Evolutionary conservation across 768 basidiomycete species (phyloP).

Genomic region (Russula dissimulans): DNA sequence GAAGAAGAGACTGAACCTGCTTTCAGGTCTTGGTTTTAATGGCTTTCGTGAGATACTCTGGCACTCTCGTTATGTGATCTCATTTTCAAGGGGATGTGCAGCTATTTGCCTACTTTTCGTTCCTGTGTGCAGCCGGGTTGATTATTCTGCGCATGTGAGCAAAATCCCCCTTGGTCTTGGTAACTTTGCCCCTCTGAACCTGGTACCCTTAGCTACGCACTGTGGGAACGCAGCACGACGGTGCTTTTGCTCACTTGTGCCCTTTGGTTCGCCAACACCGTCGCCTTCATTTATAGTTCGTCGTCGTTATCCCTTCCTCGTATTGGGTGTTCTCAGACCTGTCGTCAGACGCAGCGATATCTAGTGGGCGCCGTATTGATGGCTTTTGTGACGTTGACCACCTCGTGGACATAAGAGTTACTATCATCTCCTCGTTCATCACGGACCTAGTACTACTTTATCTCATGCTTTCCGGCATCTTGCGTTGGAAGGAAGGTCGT

Average conservation of each 20-base stretch:
- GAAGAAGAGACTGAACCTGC: too few species aligned
- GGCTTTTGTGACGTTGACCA: not conserved
- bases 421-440: not conserved
- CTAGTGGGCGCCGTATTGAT: not conserved
- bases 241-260: not conserved
- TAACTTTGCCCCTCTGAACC: not conserved
- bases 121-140: constrained; percentile 1
- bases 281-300: not conserved
- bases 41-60: too few species aligned
- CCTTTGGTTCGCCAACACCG: not conserved
- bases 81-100: not conserved
- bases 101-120: constrained; percentile 1
- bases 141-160: not conserved
- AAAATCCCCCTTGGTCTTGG: too few species aligned
- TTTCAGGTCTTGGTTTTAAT: not conserved
- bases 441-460: not conserved
- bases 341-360: not conserved
- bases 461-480: not conserved
- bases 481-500: not conserved
- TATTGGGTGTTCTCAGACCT: not conserved
- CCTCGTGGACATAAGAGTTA: not conserved
- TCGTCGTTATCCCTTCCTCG: not conserved
- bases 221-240: constrained; percentile 2
- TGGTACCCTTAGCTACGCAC: not conserved
- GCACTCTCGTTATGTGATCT: not conserved